phyloP scores from a whole-genome alignment of 1,284 basidiomycete species.

The Rhodotorula glutinis region DNA sequence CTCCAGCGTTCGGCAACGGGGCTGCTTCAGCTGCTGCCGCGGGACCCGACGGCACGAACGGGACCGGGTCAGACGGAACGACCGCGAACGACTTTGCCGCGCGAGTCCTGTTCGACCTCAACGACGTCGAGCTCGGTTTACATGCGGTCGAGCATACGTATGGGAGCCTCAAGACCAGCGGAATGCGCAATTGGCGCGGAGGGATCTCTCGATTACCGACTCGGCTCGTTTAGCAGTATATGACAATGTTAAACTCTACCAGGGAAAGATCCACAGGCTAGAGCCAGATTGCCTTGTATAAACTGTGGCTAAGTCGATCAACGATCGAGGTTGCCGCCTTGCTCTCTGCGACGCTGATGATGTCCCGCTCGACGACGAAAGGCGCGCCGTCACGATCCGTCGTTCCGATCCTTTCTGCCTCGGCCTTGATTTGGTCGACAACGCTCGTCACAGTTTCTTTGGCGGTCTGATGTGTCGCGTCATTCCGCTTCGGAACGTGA shows the following conservation, averaged over 20 bases:
- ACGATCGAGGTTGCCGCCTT: constrained; percentile 29
- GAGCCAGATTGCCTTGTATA: constrained; percentile 23
- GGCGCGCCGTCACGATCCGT: constrained; percentile 48
- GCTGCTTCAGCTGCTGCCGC: background rate
- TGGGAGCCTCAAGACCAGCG: constrained; percentile 70
- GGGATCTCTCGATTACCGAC: constrained; percentile 66
- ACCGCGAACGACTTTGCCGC: background rate
- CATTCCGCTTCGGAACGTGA: constrained; percentile 63
- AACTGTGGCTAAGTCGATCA: constrained; percentile 16
- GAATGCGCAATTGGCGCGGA: constrained; percentile 81
- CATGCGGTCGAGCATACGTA: constrained; percentile 79
- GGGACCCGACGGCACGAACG: constrained; percentile 1
- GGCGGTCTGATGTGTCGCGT: constrained; percentile 57
- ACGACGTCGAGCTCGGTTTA: constrained; percentile 86
- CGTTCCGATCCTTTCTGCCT: constrained; percentile 62
- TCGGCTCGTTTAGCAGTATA: constrained; percentile 6
- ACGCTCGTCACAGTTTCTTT: constrained; percentile 71
- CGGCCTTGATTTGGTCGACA: constrained; percentile 64
- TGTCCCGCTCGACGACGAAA: constrained; percentile 65
- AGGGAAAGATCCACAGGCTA: background rate
- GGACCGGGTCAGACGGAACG: background rate
- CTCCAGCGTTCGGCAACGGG: constrained; percentile 1
- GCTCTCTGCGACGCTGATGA: constrained; percentile 60
- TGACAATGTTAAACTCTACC: too few relatives aligned
- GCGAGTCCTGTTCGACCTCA: constrained; percentile 57